Evolutionary conservation across 441 rosid genomes (phyloP).

Genomic region (Gossypium davidsonii): DNA sequence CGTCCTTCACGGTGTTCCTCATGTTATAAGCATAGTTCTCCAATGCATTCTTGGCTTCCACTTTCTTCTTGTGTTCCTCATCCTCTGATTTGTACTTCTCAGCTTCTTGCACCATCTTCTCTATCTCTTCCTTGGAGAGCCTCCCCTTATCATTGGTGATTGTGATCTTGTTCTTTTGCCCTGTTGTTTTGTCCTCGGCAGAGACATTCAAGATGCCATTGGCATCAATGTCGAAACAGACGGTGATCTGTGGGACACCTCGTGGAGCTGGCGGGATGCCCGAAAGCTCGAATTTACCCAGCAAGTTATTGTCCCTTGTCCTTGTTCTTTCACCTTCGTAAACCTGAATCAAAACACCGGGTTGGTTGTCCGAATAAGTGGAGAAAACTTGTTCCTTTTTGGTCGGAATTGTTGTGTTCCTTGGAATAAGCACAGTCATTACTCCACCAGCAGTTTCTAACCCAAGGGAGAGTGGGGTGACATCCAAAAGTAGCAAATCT

Average conservation of each 20-base stretch:
- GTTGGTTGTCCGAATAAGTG: slow-evolving; percentile 29
- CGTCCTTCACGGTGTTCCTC: slow-evolving; percentile 32
- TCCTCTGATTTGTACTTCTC: slow-evolving; percentile 31
- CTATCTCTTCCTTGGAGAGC: slow-evolving; percentile 30
- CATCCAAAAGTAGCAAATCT: slow-evolving; percentile 58
- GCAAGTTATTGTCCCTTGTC: slow-evolving; percentile 31
- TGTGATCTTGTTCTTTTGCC: slow-evolving; percentile 36
- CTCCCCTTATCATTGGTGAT: slow-evolving; percentile 36
- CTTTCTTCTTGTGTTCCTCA: slow-evolving; percentile 29
- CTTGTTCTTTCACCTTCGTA: slow-evolving; percentile 34
- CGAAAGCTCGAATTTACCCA: slow-evolving; percentile 34
- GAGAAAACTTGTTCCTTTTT: slow-evolving; percentile 4
- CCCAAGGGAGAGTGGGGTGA: slow-evolving; percentile 53
- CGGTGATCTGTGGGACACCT: slow-evolving; percentile 29
- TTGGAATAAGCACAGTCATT: neutral
- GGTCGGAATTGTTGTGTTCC: neutral
- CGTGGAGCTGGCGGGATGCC: slow-evolving; percentile 34
- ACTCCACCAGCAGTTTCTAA: slow-evolving; percentile 26
- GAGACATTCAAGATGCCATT: slow-evolving; percentile 33
- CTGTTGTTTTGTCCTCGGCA: slow-evolving; percentile 36
- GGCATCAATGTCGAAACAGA: slow-evolving; percentile 28
- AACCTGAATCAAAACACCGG: slow-evolving; percentile 28
- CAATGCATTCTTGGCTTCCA: slow-evolving; percentile 28
- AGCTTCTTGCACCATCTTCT: slow-evolving; percentile 32
- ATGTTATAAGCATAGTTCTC: slow-evolving; percentile 30